Conservation (phyloP, 148 eudicot genomes). For the Arbutus unedo region DNA sequence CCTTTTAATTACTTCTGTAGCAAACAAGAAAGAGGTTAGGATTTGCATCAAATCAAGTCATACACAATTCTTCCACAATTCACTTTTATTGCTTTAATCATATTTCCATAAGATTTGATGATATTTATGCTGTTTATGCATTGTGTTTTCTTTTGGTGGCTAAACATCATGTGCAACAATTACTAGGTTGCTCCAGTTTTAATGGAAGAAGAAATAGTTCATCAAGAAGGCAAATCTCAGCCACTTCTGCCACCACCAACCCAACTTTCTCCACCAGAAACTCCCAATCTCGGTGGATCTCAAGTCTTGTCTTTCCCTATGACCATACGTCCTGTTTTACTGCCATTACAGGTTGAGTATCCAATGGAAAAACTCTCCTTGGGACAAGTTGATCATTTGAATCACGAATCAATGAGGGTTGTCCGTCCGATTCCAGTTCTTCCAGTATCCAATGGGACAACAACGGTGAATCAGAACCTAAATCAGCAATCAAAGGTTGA, state of each 20-base stretch:
- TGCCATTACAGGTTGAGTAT: constrained; percentile 28
- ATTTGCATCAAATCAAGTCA: background rate
- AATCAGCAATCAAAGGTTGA: constrained; percentile 29
- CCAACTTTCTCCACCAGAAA: constrained; percentile 10
- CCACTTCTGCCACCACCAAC: constrained; percentile 19
- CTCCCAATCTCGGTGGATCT: constrained; percentile 20
- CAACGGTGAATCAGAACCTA: constrained; percentile 32
- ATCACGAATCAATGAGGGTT: constrained; percentile 18
- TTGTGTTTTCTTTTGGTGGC: background rate
- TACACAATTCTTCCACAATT: background rate
- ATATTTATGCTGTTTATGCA: background rate
- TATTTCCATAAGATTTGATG: background rate
- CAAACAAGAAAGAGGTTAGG: background rate
- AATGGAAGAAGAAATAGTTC: constrained; percentile 28
- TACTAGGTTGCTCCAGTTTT: constrained; percentile 34
- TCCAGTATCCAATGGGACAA: constrained; percentile 18
- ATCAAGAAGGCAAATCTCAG: constrained; percentile 25
- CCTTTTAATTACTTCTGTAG: background rate
- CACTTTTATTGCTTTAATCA: background rate
- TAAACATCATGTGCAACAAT: constrained; percentile 16
- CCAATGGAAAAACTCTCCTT: constrained; percentile 14
- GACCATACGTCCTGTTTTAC: constrained; percentile 19
- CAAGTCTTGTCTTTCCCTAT: constrained; percentile 28
- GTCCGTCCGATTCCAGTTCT: constrained; percentile 25
- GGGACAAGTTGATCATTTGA: constrained; percentile 12